A percentile compares a stretch with the other conserved stretches of the same genome.
Conservation (phyloP, 2,329 filamentous ascomycete species). For the Fusarium vanettenii region DNA sequence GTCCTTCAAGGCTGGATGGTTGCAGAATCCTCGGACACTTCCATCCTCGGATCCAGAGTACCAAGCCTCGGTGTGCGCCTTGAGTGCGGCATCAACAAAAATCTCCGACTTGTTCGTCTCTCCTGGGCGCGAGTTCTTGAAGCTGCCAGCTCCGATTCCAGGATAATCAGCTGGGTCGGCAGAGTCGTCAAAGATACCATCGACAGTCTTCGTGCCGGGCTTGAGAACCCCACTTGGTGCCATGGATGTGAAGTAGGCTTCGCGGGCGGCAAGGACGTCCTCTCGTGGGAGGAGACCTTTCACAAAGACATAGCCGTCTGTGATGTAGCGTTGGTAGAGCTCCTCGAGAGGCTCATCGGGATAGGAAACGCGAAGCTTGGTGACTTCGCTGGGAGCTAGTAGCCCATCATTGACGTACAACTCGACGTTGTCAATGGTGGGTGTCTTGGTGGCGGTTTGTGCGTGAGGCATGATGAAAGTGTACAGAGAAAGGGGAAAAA, state of each 20-base stretch:
- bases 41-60: slow-evolving; percentile 48
- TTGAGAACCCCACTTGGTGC: slow-evolving; percentile 67
- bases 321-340: slow-evolving; percentile 50
- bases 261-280: slow-evolving; percentile 63
- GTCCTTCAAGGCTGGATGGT: slow-evolving; percentile 60
- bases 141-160: slow-evolving; percentile 61
- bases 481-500: background rate
- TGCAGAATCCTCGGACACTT: slow-evolving; percentile 54
- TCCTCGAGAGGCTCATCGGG: slow-evolving; percentile 59
- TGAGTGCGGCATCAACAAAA: slow-evolving; percentile 56
- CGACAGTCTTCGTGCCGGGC: slow-evolving; percentile 60
- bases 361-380: slow-evolving; percentile 55
- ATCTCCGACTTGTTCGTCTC: slow-evolving; percentile 42
- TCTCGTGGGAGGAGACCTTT: slow-evolving; percentile 64
- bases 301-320: slow-evolving; percentile 66
- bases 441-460: background rate
- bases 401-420: slow-evolving; percentile 49
- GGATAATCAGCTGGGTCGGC: slow-evolving; percentile 36
- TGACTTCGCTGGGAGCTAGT: slow-evolving; percentile 57
- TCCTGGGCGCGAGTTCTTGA: slow-evolving; percentile 49
- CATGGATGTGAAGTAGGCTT: slow-evolving; percentile 65
- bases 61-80: slow-evolving; percentile 64
- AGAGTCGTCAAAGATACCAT: slow-evolving; percentile 60
- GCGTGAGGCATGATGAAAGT: background rate
- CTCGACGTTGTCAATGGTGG: slow-evolving; percentile 22